Percentiles rank a stretch among this genome's conserved stretches.
phyloP scores from a whole-genome alignment of 305 asterid species.

The Solanum hybrid region DNA sequence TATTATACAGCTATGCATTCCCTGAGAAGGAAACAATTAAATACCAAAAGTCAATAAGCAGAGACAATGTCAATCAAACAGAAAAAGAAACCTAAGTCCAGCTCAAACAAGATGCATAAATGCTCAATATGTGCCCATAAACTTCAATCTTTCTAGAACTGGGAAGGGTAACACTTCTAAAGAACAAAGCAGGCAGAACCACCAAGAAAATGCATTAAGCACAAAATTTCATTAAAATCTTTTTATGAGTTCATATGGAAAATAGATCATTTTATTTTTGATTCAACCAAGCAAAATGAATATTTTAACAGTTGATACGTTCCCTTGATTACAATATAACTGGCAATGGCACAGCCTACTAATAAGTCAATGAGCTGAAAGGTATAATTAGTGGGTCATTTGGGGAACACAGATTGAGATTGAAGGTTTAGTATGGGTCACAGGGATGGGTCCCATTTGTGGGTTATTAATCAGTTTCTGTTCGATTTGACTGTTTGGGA shows the following conservation, averaged over 20 bases:
- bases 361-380: not conserved
- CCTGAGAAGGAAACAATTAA: slow-evolving; percentile 48
- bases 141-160: not conserved
- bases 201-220: not conserved
- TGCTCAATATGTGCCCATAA: not conserved
- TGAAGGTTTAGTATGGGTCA: not conserved
- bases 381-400: not conserved
- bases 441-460: not conserved
- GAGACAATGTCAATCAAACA: not conserved
- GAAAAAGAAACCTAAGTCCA: not conserved
- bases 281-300: not conserved
- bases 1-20: slow-evolving; percentile 88
- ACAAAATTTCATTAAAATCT: not conserved
- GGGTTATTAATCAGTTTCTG: not conserved
- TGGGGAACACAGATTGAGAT: not conserved
- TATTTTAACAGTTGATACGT: not conserved
- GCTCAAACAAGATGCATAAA: not conserved
- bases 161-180: slow-evolving; percentile 1
- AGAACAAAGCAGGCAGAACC: not conserved
- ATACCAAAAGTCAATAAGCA: not conserved
- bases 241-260: not conserved
- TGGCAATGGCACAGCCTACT: not conserved
- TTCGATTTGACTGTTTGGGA: not conserved
- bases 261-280: not conserved
- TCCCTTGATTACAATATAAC: not conserved